phyloP scores from a whole-genome alignment of 345 rosid genomes.

The Lagerstroemia speciosa region DNA sequence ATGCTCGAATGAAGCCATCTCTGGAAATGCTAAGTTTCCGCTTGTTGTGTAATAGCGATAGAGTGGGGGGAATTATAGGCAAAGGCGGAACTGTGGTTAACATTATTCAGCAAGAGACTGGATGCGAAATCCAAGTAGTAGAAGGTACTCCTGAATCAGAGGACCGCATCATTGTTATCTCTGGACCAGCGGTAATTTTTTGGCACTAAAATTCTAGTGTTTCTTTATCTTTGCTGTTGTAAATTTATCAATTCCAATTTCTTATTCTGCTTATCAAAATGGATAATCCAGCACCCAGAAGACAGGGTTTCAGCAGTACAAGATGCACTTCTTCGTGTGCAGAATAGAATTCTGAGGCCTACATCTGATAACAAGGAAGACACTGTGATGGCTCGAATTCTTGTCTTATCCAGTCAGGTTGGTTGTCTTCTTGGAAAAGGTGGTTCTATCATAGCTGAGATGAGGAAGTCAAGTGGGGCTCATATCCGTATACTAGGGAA shows the following conservation, averaged over 20 bases:
- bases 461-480: constrained; percentile 65
- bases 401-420: constrained; percentile 56
- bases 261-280: neutral
- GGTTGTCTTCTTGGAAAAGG: constrained; percentile 80
- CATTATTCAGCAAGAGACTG: constrained; percentile 59
- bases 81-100: constrained; percentile 60
- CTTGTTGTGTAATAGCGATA: constrained; percentile 45
- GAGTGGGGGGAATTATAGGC: constrained; percentile 66
- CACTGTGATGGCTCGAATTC: constrained; percentile 43
- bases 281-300: constrained; percentile 50
- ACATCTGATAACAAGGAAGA: constrained; percentile 48
- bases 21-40: constrained; percentile 45
- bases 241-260: neutral
- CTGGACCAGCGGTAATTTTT: constrained; percentile 63
- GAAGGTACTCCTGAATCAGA: constrained; percentile 48
- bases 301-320: constrained; percentile 58
- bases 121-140: constrained; percentile 62
- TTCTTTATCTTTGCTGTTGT: neutral
- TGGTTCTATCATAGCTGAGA: constrained; percentile 62
- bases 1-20: constrained; percentile 32
- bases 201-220: constrained; percentile 1
- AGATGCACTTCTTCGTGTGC: constrained; percentile 72
- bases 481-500: constrained; percentile 60
- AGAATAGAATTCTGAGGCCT: constrained; percentile 45
- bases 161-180: constrained; percentile 50